These are phyloP conservation scores for Diaporthe citrichinensis DNA, from an alignment of 2,329 filamentous ascomycete genomes.

Conservation along the genomic window DNA sequence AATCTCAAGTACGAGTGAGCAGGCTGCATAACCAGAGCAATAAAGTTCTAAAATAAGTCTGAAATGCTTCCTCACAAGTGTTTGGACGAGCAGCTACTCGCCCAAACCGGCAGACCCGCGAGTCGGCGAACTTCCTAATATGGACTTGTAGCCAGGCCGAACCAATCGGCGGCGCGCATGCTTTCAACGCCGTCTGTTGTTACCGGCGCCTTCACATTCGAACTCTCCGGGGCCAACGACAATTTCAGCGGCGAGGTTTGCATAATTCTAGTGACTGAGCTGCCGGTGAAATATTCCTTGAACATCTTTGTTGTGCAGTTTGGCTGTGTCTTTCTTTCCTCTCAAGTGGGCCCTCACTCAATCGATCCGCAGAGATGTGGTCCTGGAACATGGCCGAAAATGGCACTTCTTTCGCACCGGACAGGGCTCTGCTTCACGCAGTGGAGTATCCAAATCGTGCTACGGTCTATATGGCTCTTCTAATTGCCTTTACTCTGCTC, in stretches of 20 bases:
- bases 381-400: slow-evolving; percentile 14
- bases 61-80: not conserved
- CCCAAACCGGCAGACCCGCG: not conserved
- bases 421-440: not conserved
- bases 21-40: not conserved
- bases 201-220: not conserved
- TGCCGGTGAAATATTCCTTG: not conserved
- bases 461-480: not conserved
- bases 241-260: not conserved
- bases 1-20: not conserved
- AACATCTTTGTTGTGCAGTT: not conserved
- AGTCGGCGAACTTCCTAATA: slow-evolving; percentile 16
- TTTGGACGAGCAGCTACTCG: not conserved
- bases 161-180: slow-evolving; percentile 10
- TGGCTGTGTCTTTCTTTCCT: not conserved
- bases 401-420: not conserved
- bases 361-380: not conserved
- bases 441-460: not conserved
- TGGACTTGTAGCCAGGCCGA: not conserved
- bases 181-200: not conserved
- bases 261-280: not conserved
- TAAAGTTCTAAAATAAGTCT: not conserved
- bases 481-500: not conserved
- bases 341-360: not conserved
- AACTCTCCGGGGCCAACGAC: not conserved